Base-by-base conservation (phyloP, 2,329 filamentous ascomycete species). In the Aureobasidium musti region DNA sequence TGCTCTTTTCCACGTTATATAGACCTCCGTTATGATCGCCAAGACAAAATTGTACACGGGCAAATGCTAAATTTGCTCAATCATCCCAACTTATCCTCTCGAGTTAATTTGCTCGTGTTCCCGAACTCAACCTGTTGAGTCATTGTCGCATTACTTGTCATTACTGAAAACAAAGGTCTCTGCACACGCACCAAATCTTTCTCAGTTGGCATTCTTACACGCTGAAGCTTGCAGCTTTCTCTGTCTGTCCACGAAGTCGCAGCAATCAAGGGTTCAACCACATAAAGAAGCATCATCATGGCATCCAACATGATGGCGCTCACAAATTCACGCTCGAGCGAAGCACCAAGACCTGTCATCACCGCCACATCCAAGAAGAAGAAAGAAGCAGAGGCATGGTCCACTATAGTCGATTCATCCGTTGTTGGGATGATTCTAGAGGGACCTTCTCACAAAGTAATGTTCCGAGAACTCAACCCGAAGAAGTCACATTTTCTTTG, bases 21-120 rank as follows among this genome's bases (percentile, higher is more conserved):
- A 63, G 60, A 63, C 21, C 45, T 37, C 35, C 26, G 10, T 63
- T 63, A 63, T 63, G 60, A 63, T 41, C 26, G 26, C 47, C 60
- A 63, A 63, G 60, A 63, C 35, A 37, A 63, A 63, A 43, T n/a
- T 54, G 4, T 21, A 53, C 17, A 37, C 14, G 45, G 21, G 21
- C 35, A 28, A 43, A 21, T 43, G 7, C 30, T 7, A 28, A 28
- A 41, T 11, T 23, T 43, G 37, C 53, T 17, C 53, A 56, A 14
- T 2, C 3, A 2, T 8, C 28, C 50, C 14, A n/a, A 53, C 4
- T 21, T 53, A 3, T 28, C 23, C 13, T 43, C 26, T 50, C 17
- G 21, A 17, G 13, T 28, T 4, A 50, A 3, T 19, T 11, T 28
- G 1, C 47, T 2, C 47, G 14, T 1, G 11, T 3, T 50, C 17